Base-by-base conservation (phyloP, 768 basidiomycete species). In the Chalciporus pseudorubinellus region DNA sequence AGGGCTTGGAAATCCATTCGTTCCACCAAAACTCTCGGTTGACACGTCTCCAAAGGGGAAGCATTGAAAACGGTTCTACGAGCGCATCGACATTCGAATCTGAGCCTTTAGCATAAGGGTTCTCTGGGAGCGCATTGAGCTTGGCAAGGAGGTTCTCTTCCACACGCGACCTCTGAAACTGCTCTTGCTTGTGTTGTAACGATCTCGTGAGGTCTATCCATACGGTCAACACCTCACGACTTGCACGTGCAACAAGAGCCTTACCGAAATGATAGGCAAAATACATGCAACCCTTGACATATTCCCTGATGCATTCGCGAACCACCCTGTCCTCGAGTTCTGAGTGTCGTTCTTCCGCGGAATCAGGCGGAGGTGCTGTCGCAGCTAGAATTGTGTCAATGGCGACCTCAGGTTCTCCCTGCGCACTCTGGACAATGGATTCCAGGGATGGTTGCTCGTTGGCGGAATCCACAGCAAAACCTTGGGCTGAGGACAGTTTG, bases 21-120 rank as follows among this genome's bases (percentile, higher is more conserved):
- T 98, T 99, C 92, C 94, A 98, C 89, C 94, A 98, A 67, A 92
- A 98, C 39, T 89, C 85, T 42, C 80, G 78, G 59, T 98, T 92
- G 1, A 93, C 90, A 12, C 93, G 77, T 22, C 93, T 79, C 94
- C 95, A 98, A 4, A 98, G 77, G 0, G 97, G 95, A 13, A 95
- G 76, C 0, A 82, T 83, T 1, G 86, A 73, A 53, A 81, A 77
- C 0, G 92, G 91, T 65, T 97, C 94, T 12, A 77, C 74, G 20
- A 89, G 68, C 8, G 77, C 71, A 42, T 84, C 77, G 13, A 78
- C 69, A 28, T 75, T 75, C 42, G 67, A 72, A 34, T 60, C 70
- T 58, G 33, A 60, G 60, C 52, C 52, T 56, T 50, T 55, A 39
- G n/a, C 47, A 22, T 33, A 60, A 41, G 39, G 65, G 18, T 69